A percentile compares a stretch with the other conserved stretches of the same genome.
These are phyloP conservation scores for Fusarium nelsonii DNA, from an alignment of 2,329 filamentous ascomycete genomes.

Conservation along the genomic window DNA sequence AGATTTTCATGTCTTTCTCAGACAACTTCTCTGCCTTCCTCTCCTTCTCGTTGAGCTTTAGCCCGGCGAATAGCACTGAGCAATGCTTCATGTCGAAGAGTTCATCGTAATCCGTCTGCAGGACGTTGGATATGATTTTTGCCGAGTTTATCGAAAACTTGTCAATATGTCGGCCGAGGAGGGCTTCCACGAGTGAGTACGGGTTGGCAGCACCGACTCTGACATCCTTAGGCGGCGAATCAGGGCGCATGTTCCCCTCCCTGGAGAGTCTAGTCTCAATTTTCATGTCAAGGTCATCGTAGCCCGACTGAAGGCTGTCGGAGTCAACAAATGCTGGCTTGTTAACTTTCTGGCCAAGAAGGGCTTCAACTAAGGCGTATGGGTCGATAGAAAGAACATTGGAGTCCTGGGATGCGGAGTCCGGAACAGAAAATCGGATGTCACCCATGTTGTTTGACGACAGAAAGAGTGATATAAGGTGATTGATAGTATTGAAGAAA, in stretches of 20 bases:
- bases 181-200: slow-evolving; percentile 59
- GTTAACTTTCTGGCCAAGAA: slow-evolving; percentile 53
- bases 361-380: slow-evolving; percentile 55
- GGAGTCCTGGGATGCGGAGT: neutral
- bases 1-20: slow-evolving; percentile 57
- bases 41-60: slow-evolving; percentile 56
- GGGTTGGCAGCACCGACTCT: slow-evolving; percentile 58
- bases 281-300: slow-evolving; percentile 51
- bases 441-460: neutral
- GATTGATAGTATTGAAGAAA: neutral
- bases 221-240: slow-evolving; percentile 55
- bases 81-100: slow-evolving; percentile 60
- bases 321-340: slow-evolving; percentile 41
- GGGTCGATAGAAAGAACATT: slow-evolving; percentile 47
- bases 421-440: neutral
- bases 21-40: slow-evolving; percentile 54
- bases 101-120: slow-evolving; percentile 62
- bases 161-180: slow-evolving; percentile 58
- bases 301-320: slow-evolving; percentile 49
- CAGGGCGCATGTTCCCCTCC: slow-evolving; percentile 44
- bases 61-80: slow-evolving; percentile 58
- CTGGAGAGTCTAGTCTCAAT: slow-evolving; percentile 18
- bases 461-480: neutral
- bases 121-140: slow-evolving; percentile 56
- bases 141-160: slow-evolving; percentile 51